Evolutionary conservation across 306 rosid genomes (phyloP), one percentile per base, ranked within the genome.

Genomic region (Prunus campanulata): DNA sequence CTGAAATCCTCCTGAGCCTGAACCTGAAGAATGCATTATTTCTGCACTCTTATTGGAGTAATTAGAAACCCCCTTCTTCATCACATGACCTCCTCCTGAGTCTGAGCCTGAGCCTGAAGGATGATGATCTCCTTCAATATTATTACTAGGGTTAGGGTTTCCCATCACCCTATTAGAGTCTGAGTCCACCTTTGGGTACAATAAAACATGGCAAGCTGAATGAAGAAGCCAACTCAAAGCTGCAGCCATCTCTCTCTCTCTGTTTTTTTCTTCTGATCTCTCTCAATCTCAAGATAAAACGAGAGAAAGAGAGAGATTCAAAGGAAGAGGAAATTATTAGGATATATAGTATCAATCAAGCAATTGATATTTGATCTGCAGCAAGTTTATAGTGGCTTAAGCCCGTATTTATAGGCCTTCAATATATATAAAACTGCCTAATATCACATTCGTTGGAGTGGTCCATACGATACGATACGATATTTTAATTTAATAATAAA

Each of bases 221-320:
- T 84, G 72, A 47, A 82, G 75, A 74, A 90, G 24, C 93, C 88
- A 85, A 72, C 75, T 85, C 47, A 88, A 79, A 32, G 83, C 75
- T 20, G 72, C 87, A 78, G 70, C 68, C 70, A 35, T 77, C 4
- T 42, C 80, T 69, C 71, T 61, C 20, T 30, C n/a, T n/a, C n/a
- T n/a, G n/a, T 4, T 72, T 80, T 8, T 51, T 54, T 25, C 13
- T 39, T 35, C 39, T 35, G 39, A 35, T 35, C 60, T 42, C 60
- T 6, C 25, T 20, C 15, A 8, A 16, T 11, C 57, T 18, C 70
- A 42, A 27, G 15, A 2, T 5, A 46, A 71, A 70, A 44, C 11
- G 35, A 68, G 49, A 11, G 19, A 12, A 55, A 25, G 57, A 39
- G 44, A 39, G 44, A 39, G 44, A 39, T 39, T 39, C 44, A 39